Conservation (phyloP, 345 rosid species). For the Psidium friedrichsthalianum region DNA sequence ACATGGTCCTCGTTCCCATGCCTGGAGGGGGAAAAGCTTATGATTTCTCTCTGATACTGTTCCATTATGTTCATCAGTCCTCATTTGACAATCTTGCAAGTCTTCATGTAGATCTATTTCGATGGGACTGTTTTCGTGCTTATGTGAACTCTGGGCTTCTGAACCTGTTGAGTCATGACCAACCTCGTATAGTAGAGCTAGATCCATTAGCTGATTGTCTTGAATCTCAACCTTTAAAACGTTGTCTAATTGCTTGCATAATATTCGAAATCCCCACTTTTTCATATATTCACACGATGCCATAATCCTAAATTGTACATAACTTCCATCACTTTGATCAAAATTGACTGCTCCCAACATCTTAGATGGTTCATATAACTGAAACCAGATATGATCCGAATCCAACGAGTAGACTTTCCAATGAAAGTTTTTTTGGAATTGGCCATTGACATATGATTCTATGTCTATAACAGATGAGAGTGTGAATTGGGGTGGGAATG, state of each 20-base stretch:
- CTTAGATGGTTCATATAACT: fast-evolving
- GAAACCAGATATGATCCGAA: too few relatives aligned
- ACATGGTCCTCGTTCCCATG: neutral
- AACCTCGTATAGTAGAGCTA: neutral
- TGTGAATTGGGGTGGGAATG: too few relatives aligned
- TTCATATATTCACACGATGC: neutral
- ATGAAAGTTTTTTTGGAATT: too few relatives aligned
- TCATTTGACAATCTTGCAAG: neutral
- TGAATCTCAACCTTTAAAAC: neutral
- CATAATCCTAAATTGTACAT: too few relatives aligned
- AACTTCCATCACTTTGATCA: too few relatives aligned
- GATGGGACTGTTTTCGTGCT: neutral
- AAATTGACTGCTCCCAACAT: too few relatives aligned
- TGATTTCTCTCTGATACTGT: neutral
- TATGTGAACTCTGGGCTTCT: neutral
- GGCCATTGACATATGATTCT: too few relatives aligned
- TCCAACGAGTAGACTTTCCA: too few relatives aligned
- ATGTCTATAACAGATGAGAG: too few relatives aligned
- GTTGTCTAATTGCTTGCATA: neutral
- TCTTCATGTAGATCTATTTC: neutral
- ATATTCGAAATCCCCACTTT: neutral
- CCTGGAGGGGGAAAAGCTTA: neutral
- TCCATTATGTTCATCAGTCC: neutral
- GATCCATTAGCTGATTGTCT: neutral
- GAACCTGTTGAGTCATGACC: neutral